Evolutionary conservation across 495 filamentous ascomycete genomes (phyloP), one percentile per base, ranked within the genome.

Genomic region (Neurospora pannonica): DNA sequence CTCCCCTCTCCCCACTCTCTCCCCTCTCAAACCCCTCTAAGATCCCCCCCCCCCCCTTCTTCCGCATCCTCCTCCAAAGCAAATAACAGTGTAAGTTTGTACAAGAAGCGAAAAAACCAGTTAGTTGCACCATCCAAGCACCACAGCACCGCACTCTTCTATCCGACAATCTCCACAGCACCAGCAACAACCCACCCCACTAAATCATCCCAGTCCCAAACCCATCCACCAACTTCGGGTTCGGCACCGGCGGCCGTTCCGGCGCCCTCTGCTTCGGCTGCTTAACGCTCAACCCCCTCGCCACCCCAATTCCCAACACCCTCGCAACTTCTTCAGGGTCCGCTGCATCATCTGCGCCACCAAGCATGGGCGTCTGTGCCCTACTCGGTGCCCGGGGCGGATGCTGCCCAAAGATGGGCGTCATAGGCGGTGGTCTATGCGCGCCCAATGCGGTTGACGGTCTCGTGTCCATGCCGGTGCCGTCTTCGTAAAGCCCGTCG

Each of bases 191-290:
- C n/a, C 43, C n/a, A 34, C 54, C 15, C 28, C 13, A 8, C 28
- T 46, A 79, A 46, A 81, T 76, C 71, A 81, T 79, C 3, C 76
- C 79, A 48, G 75, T 77, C 21, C 80, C 78, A 75, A 77, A 78
- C 21, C 70, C 69, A 76, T 81, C 76, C 71, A 78, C 72, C 74
- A 74, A 74, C 34, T 24, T 70, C 11, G 43, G 28, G 31, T 69
- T 21, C 42, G 31, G 36, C 40, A 19, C 37, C 34, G 28, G 3
- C 17, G 62, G 11, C 42, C 72, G 37, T 42, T 21, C 17, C 46
- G 70, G 10, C 43, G 72, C 74, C 60, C 74, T 40, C 40, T 74
- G 48, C 39, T 60, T 39, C 4, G 75, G 71, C 31, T 76, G 74
- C 36, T 77, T 54, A 19, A 82, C 75, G n/a, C 79, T 81, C 71